Conservation (phyloP, 352 stramenopile genomes). For the Saprolegnia diclina region DNA sequence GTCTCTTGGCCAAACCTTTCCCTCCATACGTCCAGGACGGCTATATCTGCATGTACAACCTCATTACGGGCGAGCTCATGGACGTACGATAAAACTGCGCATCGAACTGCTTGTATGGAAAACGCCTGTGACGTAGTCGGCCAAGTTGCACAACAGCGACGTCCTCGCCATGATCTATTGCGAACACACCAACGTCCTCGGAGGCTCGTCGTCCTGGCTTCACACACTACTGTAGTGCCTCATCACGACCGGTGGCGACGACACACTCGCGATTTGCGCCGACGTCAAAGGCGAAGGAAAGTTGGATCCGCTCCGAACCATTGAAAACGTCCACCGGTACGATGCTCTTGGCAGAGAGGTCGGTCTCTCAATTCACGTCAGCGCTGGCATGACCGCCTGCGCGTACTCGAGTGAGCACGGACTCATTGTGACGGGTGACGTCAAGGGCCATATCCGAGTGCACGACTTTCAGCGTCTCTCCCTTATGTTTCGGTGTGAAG, state of each 20-base stretch:
- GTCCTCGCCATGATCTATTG: slow-evolving; percentile 62
- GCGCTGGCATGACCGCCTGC: slow-evolving; percentile 46
- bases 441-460: slow-evolving; percentile 47
- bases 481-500: slow-evolving; percentile 44
- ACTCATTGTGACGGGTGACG: slow-evolving; percentile 55
- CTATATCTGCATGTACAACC: slow-evolving; percentile 59
- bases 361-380: not conserved
- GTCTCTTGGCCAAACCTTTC: not conserved
- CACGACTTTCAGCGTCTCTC: slow-evolving; percentile 61
- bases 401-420: slow-evolving; percentile 38
- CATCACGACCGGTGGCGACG: slow-evolving; percentile 55
- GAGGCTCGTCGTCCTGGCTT: not conserved
- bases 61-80: slow-evolving; percentile 48
- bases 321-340: slow-evolving; percentile 55
- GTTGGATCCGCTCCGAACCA: slow-evolving; percentile 52
- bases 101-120: not conserved
- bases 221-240: slow-evolving; percentile 39
- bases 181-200: slow-evolving; percentile 47
- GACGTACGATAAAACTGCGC: slow-evolving; percentile 31
- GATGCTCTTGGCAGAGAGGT: not conserved
- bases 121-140: slow-evolving; percentile 35
- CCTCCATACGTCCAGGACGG: slow-evolving; percentile 39
- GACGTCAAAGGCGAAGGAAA: slow-evolving; percentile 41
- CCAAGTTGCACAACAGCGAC: slow-evolving; percentile 44
- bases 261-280: slow-evolving; percentile 47